Base-by-base conservation (phyloP, 805 yeast species). In the Maudiozyma saulgeensis region DNA sequence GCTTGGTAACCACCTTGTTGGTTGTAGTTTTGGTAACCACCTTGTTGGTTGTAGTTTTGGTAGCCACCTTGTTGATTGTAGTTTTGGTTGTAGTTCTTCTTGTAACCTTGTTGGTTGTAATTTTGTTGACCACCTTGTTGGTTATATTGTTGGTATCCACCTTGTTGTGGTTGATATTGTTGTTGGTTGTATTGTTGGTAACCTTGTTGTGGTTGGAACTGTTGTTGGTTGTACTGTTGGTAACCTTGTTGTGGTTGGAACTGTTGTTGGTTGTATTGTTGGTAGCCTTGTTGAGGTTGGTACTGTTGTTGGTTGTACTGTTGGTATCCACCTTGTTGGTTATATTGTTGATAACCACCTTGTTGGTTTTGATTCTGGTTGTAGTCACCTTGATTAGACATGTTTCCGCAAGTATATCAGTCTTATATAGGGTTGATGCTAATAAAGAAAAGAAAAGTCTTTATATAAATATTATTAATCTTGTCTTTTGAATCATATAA, bases 181-280 rank as follows among this genome's bases (percentile, higher is more conserved):
- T 62, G 53, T 45, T 51, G 53, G 53, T 50, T 38, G 53, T 60
- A 58, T 52, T 58, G 56, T 53, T 60, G 65, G 50, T 58, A 51
- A 42, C 60, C 54, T 8, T 50, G 59, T 46, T 58, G 59, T 16
- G 58, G 53, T 35, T 51, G 59, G 42, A 59, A 56, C 23, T 58
- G 53, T 21, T 60, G 56, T 40, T 59, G 58, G 44, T 55, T 48
- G 46, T 57, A 55, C 47, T 60, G 55, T 42, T 57, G 37, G 32
- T 43, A 43, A 43, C 40, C 40, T 23, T 43, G 46, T 28, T 44
- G 42, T 23, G 25, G 53, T 46, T 62, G 51, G 50, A 53, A 52
- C n/a, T 55, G 71, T 63, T 54, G 60, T 57, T 51, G 54, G 51
- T 56, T 49, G 45, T 60, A 56, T 56, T 57, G 59, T 59, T 62